Evolutionary conservation across 305 asterid species (phyloP).

Genomic region (Fraxinus greggii): DNA sequence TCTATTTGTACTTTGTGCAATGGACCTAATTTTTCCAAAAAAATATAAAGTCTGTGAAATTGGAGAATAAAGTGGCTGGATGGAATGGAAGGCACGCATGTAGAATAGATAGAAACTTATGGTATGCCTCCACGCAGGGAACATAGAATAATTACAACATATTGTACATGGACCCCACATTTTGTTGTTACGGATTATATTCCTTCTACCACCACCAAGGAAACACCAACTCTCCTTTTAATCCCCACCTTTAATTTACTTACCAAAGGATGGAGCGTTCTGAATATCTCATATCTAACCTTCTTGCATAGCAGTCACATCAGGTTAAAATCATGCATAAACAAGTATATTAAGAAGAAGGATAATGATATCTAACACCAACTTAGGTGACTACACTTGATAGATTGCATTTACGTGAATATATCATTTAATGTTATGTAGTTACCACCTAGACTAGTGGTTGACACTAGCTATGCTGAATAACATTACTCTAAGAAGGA

Average conservation of each 20-base stretch:
- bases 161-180: slow-evolving; percentile 27
- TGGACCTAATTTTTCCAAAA: background rate
- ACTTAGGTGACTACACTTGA: background rate
- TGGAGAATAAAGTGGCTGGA: background rate
- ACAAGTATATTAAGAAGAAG: background rate
- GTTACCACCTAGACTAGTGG: background rate
- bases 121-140: slow-evolving; percentile 42
- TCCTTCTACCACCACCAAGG: slow-evolving; percentile 49
- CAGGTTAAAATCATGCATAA: background rate
- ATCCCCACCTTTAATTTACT: background rate
- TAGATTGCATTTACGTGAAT: too few relatives aligned
- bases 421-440: too few relatives aligned
- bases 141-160: slow-evolving; percentile 37
- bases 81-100: background rate
- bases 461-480: background rate
- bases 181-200: slow-evolving; percentile 29
- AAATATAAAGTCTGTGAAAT: background rate
- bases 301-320: background rate
- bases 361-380: too few relatives aligned
- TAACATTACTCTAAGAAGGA: background rate
- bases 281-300: background rate
- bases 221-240: slow-evolving; percentile 24
- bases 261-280: background rate
- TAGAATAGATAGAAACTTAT: background rate
- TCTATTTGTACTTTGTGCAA: background rate